A percentile compares a stretch with the other conserved stretches of the same genome.
Conservation (phyloP, 805 yeast genomes). For the Grigorovia jiainica region DNA sequence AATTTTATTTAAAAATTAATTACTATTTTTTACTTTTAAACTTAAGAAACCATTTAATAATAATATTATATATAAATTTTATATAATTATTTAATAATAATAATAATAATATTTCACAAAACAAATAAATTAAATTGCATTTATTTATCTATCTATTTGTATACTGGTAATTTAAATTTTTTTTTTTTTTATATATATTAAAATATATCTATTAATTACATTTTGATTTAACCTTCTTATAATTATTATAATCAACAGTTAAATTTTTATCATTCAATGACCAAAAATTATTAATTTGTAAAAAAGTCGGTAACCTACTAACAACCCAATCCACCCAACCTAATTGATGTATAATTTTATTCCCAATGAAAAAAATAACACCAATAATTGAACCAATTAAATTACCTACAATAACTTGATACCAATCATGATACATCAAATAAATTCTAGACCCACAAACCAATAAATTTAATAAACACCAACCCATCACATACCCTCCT, state of each 20-base stretch:
- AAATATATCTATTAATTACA: too few species aligned
- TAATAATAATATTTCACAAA: too few species aligned
- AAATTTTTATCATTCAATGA: not conserved
- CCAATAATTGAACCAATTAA: slow-evolving; percentile 56
- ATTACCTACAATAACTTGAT: slow-evolving; percentile 70
- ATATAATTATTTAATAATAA: too few species aligned
- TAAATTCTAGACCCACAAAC: slow-evolving; percentile 69
- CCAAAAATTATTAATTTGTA: not conserved
- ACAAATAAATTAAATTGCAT: too few species aligned
- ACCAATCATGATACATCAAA: slow-evolving; percentile 61
- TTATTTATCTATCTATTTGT: too few species aligned
- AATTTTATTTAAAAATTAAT: too few species aligned
- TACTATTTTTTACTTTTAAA: too few species aligned
- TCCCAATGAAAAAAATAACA: slow-evolving; percentile 40
- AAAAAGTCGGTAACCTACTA: not conserved
- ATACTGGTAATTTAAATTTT: too few species aligned
- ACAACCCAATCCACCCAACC: slow-evolving; percentile 30
- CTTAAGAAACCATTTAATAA: too few species aligned
- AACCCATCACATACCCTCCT: not conserved
- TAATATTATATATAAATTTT: too few species aligned
- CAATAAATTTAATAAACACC: slow-evolving; percentile 22
- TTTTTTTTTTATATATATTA: too few species aligned
- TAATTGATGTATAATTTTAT: not conserved
- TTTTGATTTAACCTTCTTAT: not conserved
- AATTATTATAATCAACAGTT: not conserved